Percentiles rank a stretch among this genome's conserved stretches.
Evolutionary conservation across 805 yeast species (phyloP).

Genomic region (Spencermartinsiella europaea): DNA sequence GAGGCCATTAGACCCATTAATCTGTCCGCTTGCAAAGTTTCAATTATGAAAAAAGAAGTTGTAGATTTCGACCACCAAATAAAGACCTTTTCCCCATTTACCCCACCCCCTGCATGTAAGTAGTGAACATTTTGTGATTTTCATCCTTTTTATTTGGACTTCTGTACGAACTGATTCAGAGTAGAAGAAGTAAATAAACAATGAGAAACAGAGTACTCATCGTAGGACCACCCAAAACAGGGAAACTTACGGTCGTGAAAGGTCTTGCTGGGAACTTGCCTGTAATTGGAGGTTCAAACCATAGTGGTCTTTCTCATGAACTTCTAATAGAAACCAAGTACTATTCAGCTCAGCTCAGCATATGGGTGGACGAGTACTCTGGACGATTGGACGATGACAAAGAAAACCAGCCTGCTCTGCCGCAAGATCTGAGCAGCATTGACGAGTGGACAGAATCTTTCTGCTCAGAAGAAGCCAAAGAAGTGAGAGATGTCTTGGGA

Average conservation of each 20-base stretch:
- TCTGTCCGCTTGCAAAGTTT: too few relatives aligned
- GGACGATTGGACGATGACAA: slow-evolving; percentile 21
- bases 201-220: slow-evolving; percentile 20
- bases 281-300: slow-evolving; percentile 14
- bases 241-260: slow-evolving; percentile 31
- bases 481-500: slow-evolving; percentile 34
- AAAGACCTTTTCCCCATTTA: too few relatives aligned
- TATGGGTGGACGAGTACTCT: slow-evolving; percentile 34
- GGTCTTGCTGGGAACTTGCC: slow-evolving; percentile 13
- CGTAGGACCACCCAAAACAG: slow-evolving; percentile 32
- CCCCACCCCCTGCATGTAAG: too few relatives aligned
- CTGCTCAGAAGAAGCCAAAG: slow-evolving; percentile 31
- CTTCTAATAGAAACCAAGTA: slow-evolving; percentile 29
- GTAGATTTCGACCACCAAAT: too few relatives aligned
- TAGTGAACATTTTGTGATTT: too few relatives aligned
- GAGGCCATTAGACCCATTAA: too few relatives aligned
- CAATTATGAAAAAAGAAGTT: too few relatives aligned
- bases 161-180: too few relatives aligned
- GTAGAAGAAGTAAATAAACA: neutral
- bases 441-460: slow-evolving; percentile 31
- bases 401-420: neutral
- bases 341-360: slow-evolving; percentile 30
- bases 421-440: slow-evolving; percentile 3
- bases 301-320: slow-evolving; percentile 28
- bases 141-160: too few relatives aligned